Conservation (phyloP, 305 asterid genomes). For the Caryopteris hybrid region DNA sequence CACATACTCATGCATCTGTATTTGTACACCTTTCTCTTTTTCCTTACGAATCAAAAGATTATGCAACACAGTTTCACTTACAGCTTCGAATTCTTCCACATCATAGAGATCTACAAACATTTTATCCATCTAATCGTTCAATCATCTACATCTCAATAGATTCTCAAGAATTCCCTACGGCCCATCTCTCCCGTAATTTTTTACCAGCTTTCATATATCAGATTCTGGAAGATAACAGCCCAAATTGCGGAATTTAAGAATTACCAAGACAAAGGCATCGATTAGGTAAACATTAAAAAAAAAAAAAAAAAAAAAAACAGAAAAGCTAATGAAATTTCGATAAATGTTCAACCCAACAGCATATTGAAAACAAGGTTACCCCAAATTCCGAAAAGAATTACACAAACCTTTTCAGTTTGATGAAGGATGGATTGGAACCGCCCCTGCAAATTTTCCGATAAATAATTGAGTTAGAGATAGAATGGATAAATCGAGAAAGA, state of each 20-base stretch:
- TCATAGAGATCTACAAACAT: constrained; percentile 13
- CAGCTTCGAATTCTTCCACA: not conserved
- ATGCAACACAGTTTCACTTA: not conserved
- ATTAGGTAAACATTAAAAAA: not conserved
- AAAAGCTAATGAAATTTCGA: not conserved
- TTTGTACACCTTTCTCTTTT: not conserved
- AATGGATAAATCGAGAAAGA: not conserved
- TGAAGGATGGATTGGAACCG: constrained; percentile 4
- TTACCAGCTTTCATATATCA: not conserved
- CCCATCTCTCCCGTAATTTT: not conserved
- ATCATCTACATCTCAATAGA: not conserved
- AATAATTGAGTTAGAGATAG: not conserved
- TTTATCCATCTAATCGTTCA: not conserved
- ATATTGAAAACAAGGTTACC: not conserved
- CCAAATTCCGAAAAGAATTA: not conserved
- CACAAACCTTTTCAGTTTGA: constrained; percentile 21
- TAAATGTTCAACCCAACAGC: not conserved
- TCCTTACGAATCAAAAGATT: not conserved
- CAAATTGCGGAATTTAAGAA: not conserved
- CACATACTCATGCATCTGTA: not conserved
- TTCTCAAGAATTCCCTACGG: not conserved
- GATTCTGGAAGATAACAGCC: not conserved
- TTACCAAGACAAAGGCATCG: not conserved
- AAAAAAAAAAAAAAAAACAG: not conserved
- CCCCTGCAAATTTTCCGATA: not conserved